These are phyloP conservation scores for Saturnispora hagleri DNA, from an alignment of 805 yeast genomes.

Conservation along the genomic window DNA sequence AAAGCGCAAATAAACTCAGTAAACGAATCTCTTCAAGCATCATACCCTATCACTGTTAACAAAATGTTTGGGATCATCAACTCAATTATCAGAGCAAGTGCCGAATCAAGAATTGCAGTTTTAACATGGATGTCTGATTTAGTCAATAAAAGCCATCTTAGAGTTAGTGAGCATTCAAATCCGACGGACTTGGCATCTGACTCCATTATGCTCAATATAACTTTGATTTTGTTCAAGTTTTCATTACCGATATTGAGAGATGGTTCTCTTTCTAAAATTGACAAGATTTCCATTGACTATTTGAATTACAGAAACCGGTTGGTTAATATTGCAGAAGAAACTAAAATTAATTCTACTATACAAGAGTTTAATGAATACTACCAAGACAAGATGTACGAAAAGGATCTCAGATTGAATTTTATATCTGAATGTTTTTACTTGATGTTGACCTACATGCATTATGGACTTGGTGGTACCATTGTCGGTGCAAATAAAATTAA, in stretches of 20 bases:
- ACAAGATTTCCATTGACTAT: constrained; percentile 67
- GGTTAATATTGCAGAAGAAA: constrained; percentile 68
- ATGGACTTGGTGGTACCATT: constrained; percentile 78
- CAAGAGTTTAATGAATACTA: constrained; percentile 58
- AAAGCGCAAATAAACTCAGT: constrained; percentile 39
- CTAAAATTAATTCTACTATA: constrained; percentile 70
- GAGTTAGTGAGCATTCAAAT: constrained; percentile 80
- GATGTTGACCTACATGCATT: constrained; percentile 70
- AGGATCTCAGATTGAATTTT: constrained; percentile 43
- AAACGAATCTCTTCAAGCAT: constrained; percentile 54
- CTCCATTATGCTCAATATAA: constrained; percentile 72
- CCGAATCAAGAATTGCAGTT: constrained; percentile 51
- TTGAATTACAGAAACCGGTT: constrained; percentile 42
- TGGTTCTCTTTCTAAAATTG: constrained; percentile 49
- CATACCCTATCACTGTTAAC: constrained; percentile 49
- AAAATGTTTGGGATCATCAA: constrained; percentile 63
- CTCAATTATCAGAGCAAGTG: constrained; percentile 65
- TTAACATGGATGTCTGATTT: constrained; percentile 63
- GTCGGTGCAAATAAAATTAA: constrained; percentile 47
- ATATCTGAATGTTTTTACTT: constrained; percentile 86
- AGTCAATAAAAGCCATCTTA: constrained; percentile 74
- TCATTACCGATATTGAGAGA: constrained; percentile 75
- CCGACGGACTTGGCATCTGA: constrained; percentile 59
- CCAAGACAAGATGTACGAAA: constrained; percentile 29
- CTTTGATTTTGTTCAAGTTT: constrained; percentile 56